These are phyloP conservation scores for Aspergillus uvarum DNA, from an alignment of 2,329 filamentous ascomycete genomes.

Conservation along the genomic window DNA sequence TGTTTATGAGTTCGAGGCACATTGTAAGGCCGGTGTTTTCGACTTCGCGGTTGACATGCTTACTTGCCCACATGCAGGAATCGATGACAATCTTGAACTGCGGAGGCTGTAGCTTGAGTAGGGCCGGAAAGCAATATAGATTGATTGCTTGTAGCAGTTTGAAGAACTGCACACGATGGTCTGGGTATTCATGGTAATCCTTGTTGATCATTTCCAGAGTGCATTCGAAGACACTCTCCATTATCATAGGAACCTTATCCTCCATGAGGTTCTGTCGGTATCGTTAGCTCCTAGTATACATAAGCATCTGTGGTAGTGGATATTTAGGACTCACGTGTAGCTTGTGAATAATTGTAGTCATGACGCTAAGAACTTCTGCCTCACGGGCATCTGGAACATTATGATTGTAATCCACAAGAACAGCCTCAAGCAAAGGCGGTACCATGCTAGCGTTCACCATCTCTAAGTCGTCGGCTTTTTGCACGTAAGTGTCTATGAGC, in stretches of 20 bases:
- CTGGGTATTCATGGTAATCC: constrained; percentile 98
- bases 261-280: constrained; percentile 79
- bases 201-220: constrained; percentile 99
- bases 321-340: constrained; percentile 72
- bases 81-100: constrained; percentile 99
- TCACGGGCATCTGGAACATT: constrained; percentile 95
- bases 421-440: constrained; percentile 89
- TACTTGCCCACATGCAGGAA: constrained; percentile 99
- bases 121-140: constrained; percentile 90
- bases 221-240: constrained; percentile 98
- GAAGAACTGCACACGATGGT: constrained; percentile 99
- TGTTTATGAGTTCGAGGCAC: constrained; percentile 96
- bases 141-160: constrained; percentile 95
- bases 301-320: not conserved
- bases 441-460: constrained; percentile 93
- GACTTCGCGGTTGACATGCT: constrained; percentile 98
- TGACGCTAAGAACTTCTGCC: constrained; percentile 93
- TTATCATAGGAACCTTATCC: constrained; percentile 93
- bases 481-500: constrained; percentile 95
- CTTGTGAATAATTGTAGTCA: constrained; percentile 96
- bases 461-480: constrained; percentile 94
- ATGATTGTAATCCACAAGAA: constrained; percentile 92
- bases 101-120: constrained; percentile 89
- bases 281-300: not conserved
- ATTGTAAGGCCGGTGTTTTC: constrained; percentile 95